These are phyloP conservation scores for Pythium plurisporium DNA, from an alignment of 352 stramenopile genomes.

Conservation along the genomic window DNA sequence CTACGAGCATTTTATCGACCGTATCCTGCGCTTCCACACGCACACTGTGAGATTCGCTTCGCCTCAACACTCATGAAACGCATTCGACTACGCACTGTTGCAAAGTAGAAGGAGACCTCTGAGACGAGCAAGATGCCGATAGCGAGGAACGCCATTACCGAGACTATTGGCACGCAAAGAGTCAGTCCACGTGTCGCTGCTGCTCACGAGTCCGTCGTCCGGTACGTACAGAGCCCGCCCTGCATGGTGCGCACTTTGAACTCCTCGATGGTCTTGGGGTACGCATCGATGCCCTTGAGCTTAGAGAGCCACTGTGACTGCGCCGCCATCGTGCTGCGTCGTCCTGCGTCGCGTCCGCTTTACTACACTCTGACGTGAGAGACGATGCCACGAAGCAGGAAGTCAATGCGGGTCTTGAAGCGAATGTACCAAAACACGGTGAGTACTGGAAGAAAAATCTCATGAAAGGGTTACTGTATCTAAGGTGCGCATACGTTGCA, in stretches of 20 bases:
- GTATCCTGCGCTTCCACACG: constrained; percentile 40
- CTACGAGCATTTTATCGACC: constrained; percentile 83
- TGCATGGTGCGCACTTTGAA: constrained; percentile 86
- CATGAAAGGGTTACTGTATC: neutral
- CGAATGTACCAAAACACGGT: constrained; percentile 17
- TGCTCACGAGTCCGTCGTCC: neutral
- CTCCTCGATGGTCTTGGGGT: constrained; percentile 87
- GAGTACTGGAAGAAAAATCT: neutral
- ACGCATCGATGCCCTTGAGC: constrained; percentile 61
- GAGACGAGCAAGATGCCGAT: constrained; percentile 67
- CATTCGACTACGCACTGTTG: constrained; percentile 28
- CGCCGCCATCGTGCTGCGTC: constrained; percentile 12
- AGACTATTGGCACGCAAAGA: constrained; percentile 37
- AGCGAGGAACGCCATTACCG: constrained; percentile 58
- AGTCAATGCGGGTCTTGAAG: constrained; percentile 12
- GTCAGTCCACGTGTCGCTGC: neutral
- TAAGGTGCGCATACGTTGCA: constrained; percentile 10
- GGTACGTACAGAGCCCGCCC: constrained; percentile 62
- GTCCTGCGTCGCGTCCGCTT: neutral
- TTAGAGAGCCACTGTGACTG: constrained; percentile 29
- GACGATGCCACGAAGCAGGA: constrained; percentile 19
- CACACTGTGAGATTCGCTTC: neutral
- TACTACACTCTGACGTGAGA: neutral
- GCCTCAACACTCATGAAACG: neutral
- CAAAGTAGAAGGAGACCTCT: constrained; percentile 74